Percentiles rank a stretch among this genome's conserved stretches.
Evolutionary conservation across 257 asterid genomes (phyloP).

Genomic region (Lavandula angustifolia): DNA sequence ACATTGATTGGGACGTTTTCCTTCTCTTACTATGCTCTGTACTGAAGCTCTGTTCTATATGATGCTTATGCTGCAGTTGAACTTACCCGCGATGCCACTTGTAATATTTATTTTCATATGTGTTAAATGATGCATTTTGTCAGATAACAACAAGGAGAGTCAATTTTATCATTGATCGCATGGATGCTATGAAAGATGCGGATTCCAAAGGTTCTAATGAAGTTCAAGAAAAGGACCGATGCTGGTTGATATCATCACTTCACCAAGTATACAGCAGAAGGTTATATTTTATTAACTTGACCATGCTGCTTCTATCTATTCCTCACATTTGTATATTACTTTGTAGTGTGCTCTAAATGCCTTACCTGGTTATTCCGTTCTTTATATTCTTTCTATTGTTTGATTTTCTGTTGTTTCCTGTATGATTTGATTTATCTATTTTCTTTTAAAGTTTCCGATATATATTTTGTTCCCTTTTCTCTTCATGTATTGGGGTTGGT

Average conservation of each 20-base stretch:
- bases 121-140: conserved; percentile 34
- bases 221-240: conserved; percentile 81
- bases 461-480: conserved; percentile 11
- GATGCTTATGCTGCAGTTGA: conserved; percentile 29
- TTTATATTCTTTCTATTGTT: background rate
- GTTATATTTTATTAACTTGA: conserved; percentile 45
- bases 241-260: conserved; percentile 92
- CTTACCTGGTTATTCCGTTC: conserved; percentile 27
- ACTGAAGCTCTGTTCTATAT: conserved; percentile 14
- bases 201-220: conserved; percentile 49
- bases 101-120: conserved; percentile 24
- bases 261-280: conserved; percentile 99
- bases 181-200: conserved; percentile 55
- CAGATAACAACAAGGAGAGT: conserved; percentile 93
- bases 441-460: background rate
- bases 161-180: conserved; percentile 81
- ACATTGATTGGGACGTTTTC: conserved; percentile 14
- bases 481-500: conserved; percentile 15
- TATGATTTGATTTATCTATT: conserved; percentile 18
- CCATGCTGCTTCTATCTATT: conserved; percentile 28
- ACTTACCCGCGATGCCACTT: conserved; percentile 20
- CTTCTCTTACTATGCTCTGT: conserved; percentile 8
- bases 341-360: conserved; percentile 18
- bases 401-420: background rate
- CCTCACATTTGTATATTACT: conserved; percentile 5